Evolutionary conservation across 352 stramenopile species (phyloP).

Genomic region (Elongisporangium prolatum): DNA sequence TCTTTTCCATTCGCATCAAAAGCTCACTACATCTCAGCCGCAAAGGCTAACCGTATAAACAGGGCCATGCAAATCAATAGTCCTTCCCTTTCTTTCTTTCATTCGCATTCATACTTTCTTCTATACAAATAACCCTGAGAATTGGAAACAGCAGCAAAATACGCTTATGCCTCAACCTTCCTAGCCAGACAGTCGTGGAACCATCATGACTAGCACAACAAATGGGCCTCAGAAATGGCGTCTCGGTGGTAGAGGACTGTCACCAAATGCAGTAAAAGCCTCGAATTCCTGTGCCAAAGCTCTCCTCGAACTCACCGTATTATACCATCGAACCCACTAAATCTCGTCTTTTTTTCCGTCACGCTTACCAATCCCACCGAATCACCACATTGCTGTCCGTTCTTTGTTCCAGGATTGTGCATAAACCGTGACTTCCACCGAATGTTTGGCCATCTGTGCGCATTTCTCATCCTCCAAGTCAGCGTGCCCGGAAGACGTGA

Average conservation of each 20-base stretch:
- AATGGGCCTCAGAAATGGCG: neutral
- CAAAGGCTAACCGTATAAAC: neutral
- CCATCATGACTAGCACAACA: neutral
- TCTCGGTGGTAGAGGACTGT: neutral
- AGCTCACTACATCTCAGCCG: neutral
- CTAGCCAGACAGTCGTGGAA: neutral
- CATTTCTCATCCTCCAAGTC: neutral
- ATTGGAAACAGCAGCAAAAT: neutral
- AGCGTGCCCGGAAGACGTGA: neutral
- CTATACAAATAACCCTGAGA: neutral
- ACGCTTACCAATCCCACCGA: neutral
- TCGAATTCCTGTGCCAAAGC: neutral
- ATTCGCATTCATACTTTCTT: neutral
- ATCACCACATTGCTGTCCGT: neutral
- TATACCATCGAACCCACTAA: neutral
- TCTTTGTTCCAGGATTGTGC: neutral
- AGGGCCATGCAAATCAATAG: neutral
- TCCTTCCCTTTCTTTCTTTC: neutral
- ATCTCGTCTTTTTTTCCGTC: neutral
- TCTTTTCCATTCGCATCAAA: neutral
- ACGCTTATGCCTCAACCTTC: neutral
- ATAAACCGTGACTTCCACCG: neutral
- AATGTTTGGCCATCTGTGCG: neutral
- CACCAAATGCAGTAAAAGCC: neutral
- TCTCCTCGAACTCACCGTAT: neutral